Base-by-base conservation (phyloP, 345 rosid species). In the Melastoma malabathricum region DNA sequence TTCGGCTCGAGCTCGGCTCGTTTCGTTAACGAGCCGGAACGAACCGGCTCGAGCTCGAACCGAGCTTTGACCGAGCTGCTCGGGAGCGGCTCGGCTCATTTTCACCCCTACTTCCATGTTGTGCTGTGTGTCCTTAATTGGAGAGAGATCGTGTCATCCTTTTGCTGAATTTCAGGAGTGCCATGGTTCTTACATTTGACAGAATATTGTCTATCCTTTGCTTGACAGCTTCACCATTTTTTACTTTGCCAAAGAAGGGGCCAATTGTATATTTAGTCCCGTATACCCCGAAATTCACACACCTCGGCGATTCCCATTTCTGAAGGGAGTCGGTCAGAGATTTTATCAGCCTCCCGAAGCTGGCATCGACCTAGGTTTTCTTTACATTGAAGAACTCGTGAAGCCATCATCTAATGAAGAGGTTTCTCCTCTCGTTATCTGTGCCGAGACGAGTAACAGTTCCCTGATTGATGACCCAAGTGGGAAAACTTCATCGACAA, bases 241-340 rank as follows among this genome's bases (percentile, higher is more conserved):
- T 52, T 71, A 65, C 68, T 64, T 77, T 48, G 79, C 79, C 43
- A 71, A 68, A 65, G 76, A 73, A 66, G 83, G 64, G 49, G 25
- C 51, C 3, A 62, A 66, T 57, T 68, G 77, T 51, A 62, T 55
- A 8, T 66, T 77, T 23, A 55, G 44, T 20, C 72, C 76, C 22
- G 15, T 48, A 10, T 55, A 65, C 34, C 72, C 68, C 13, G 72
- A 64, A 16, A 56, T 59, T 17, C 55, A 58, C 53, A 60, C 7
- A 31, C 63, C 76, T 2, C 57, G 46, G 59, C 63, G 10, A 64
- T 27, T 68, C 23, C 51, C 72, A 1, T 74, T 77, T 56, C 61
- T 68, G 64, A 64, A 68, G 58, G 79, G 83, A 20, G 43, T 55
- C 6, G 71, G 63, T 39, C 73, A 69, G 50, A 77, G 49, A 46